phyloP scores from a whole-genome alignment of 371 early-diverging fungal species.

The Mucor sp. region DNA sequence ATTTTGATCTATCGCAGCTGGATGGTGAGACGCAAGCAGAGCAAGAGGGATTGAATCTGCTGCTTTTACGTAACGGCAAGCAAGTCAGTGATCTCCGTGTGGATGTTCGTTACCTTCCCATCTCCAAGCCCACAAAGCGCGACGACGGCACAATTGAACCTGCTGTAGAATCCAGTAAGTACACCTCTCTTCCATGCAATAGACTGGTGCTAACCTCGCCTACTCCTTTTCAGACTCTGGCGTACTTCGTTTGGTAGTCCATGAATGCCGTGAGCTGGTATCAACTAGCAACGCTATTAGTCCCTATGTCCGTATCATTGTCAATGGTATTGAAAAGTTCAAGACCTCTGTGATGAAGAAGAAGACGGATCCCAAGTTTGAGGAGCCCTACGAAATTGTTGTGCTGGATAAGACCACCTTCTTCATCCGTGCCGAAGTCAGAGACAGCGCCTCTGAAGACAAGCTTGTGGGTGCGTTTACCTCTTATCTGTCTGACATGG shows the following conservation, averaged over 20 bases:
- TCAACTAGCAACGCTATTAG: constrained; percentile 21
- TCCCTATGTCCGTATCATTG: constrained; percentile 48
- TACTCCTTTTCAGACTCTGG: constrained; percentile 43
- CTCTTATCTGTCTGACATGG: constrained; percentile 35
- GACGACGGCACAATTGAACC: constrained; percentile 50
- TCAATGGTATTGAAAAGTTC: constrained; percentile 50
- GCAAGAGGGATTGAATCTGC: constrained; percentile 42
- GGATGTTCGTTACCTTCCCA: constrained; percentile 63
- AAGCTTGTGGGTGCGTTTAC: constrained; percentile 37
- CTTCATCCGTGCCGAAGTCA: constrained; percentile 39
- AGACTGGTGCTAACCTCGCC: background rate
- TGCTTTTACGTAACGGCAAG: constrained; percentile 53
- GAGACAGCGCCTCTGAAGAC: constrained; percentile 44
- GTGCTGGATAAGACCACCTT: constrained; percentile 49
- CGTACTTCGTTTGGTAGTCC: constrained; percentile 50
- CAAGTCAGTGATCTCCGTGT: constrained; percentile 54
- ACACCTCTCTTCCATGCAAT: background rate
- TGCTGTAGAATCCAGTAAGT: constrained; percentile 53
- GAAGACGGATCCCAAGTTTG: constrained; percentile 50
- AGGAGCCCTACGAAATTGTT: constrained; percentile 51
- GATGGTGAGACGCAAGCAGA: constrained; percentile 50
- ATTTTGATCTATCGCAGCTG: constrained; percentile 55
- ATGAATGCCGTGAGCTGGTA: constrained; percentile 51
- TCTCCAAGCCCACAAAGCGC: constrained; percentile 53
- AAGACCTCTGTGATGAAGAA: constrained; percentile 45